A percentile compares a stretch with the other conserved stretches of the same genome.
Evolutionary conservation across 129 eudicot species (phyloP).

Genomic region (Kitagawia praeruptora): DNA sequence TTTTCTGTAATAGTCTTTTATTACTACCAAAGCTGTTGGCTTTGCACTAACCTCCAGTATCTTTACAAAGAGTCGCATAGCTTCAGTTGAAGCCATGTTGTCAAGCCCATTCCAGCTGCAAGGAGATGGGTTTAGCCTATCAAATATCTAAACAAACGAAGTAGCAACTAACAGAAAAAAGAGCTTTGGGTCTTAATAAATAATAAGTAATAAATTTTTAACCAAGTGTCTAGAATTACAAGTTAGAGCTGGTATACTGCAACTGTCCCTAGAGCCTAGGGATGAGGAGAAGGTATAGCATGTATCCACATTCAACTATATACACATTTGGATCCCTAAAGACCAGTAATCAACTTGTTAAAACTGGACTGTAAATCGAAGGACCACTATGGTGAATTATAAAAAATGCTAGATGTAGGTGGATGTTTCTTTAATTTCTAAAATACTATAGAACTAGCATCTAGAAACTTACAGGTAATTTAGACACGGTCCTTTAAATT

Average conservation of each 20-base stretch:
- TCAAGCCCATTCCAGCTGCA: constrained; percentile 96
- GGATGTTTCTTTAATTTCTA: not conserved
- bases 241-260: not conserved
- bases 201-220: not conserved
- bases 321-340: not conserved
- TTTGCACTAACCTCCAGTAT: constrained; percentile 68
- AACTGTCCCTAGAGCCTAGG: not conserved
- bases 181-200: not conserved
- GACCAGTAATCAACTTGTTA: not conserved
- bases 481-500: not conserved
- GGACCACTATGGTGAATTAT: not conserved
- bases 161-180: constrained; percentile 4
- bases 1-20: constrained; percentile 7
- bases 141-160: not conserved
- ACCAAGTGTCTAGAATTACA: not conserved
- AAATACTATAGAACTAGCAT: not conserved
- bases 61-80: constrained; percentile 96
- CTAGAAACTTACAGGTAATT: not conserved
- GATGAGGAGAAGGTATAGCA: not conserved
- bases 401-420: not conserved
- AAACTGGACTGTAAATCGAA: not conserved
- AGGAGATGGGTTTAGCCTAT: constrained; percentile 8
- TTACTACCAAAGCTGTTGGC: not conserved
- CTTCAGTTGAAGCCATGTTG: constrained; percentile 91
- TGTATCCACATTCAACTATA: not conserved